A percentile compares a stretch with the other conserved stretches of the same genome.
Evolutionary conservation across 352 stramenopile genomes (phyloP).

Genomic region (Phytophthora fragariaefolia): DNA sequence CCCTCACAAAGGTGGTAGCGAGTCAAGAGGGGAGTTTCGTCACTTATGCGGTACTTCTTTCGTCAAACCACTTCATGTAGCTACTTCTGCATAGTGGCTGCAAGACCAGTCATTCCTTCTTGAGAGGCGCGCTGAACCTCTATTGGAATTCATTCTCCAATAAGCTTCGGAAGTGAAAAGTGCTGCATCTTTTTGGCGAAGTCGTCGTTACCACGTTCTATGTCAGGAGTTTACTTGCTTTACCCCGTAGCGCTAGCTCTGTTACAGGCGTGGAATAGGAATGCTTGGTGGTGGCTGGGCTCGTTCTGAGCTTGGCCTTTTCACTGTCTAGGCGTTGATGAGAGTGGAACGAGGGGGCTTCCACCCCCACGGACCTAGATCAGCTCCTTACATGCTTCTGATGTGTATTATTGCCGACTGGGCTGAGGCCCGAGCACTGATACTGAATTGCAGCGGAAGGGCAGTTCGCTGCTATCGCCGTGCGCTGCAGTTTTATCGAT

Average conservation of each 20-base stretch:
- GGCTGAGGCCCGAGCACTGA: constrained; percentile 57
- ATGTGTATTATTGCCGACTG: too few species aligned
- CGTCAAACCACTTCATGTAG: constrained; percentile 5
- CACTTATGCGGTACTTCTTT: constrained; percentile 3
- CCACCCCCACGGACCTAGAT: constrained; percentile 65
- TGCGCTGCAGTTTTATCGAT: constrained; percentile 86
- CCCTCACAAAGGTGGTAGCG: constrained; percentile 2
- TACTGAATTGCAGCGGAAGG: constrained; percentile 80
- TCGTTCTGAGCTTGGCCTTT: constrained; percentile 74
- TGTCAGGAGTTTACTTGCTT: constrained; percentile 84
- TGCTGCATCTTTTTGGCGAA: constrained; percentile 13
- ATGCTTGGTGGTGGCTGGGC: constrained; percentile 63
- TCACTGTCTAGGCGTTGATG: constrained; percentile 76
- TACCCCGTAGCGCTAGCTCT: constrained; percentile 73
- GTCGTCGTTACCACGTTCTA: constrained; percentile 61
- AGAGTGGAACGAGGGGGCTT: constrained; percentile 68
- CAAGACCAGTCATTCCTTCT: constrained; percentile 39
- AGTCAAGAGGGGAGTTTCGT: background rate
- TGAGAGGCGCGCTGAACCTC: background rate
- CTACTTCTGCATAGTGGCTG: constrained; percentile 8
- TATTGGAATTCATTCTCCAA: constrained; percentile 27
- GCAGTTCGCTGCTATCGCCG: constrained; percentile 31
- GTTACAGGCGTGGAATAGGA: constrained; percentile 86
- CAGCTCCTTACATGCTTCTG: constrained; percentile 75
- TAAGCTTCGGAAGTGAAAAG: background rate